These are phyloP conservation scores for Corymbia calophylla DNA, from an alignment of 441 rosid genomes.

Conservation along the genomic window DNA sequence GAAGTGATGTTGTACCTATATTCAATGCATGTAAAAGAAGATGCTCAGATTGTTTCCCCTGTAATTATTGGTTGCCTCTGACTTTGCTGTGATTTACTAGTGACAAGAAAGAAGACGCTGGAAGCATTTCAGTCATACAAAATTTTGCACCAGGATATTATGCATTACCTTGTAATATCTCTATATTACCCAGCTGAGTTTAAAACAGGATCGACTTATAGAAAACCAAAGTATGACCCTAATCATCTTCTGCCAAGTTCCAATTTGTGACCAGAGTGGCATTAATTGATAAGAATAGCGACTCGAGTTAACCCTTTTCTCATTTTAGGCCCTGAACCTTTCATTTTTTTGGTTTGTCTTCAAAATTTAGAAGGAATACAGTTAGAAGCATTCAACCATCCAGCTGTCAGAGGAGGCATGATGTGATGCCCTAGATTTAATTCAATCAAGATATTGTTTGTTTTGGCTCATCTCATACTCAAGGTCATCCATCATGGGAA, in stretches of 20 bases:
- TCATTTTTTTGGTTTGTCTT: not conserved
- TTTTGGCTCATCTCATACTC: no score
- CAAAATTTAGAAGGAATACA: not conserved
- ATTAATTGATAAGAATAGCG: not conserved
- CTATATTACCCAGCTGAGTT: not conserved
- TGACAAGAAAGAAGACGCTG: not conserved
- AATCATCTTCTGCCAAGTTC: not conserved
- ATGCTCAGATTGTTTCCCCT: not conserved
- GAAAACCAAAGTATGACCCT: not conserved
- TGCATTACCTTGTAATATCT: not conserved
- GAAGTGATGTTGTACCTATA: not conserved
- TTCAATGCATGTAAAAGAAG: not conserved
- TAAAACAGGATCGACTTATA: not conserved
- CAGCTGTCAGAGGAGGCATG: not conserved
- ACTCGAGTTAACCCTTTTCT: not conserved
- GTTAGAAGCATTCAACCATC: not conserved
- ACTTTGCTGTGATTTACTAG: not conserved
- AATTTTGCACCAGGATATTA: not conserved
- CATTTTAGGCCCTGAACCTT: not conserved
- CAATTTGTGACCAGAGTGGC: not conserved
- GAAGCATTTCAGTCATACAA: not conserved
- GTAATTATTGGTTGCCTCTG: not conserved
- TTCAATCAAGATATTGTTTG: no score
- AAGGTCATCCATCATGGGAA: not conserved
- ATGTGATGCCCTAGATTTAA: not conserved